Evolutionary conservation across 805 yeast genomes (phyloP).

Genomic region (Lipomyces anomalus): DNA sequence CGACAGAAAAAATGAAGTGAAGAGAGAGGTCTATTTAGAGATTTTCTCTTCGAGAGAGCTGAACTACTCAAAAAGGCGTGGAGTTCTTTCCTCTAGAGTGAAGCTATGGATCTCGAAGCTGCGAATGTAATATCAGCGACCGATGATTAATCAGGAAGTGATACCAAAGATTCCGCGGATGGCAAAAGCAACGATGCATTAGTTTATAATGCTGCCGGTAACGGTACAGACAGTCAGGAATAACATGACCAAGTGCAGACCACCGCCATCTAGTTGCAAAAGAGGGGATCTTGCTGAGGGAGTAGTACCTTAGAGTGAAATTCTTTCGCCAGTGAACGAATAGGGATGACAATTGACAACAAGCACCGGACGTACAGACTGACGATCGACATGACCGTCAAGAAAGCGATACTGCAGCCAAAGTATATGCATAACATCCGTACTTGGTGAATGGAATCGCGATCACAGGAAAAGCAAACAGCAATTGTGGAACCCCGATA

Average conservation of each 20-base stretch:
- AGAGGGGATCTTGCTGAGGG: constrained; percentile 19
- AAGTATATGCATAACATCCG: constrained; percentile 43
- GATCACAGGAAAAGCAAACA: constrained; percentile 64
- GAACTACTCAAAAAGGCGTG: neutral
- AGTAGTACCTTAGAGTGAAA: constrained; percentile 20
- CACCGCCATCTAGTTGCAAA: constrained; percentile 20
- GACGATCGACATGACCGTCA: constrained; percentile 24
- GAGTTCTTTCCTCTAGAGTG: neutral
- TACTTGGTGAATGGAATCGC: constrained; percentile 52
- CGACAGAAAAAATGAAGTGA: neutral
- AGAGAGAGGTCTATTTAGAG: neutral
- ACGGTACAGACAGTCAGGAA: constrained; percentile 29
- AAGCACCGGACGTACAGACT: constrained; percentile 25
- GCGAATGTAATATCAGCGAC: constrained; percentile 20
- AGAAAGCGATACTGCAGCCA: constrained; percentile 23
- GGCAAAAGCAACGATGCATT: constrained; percentile 30
- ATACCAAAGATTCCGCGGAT: constrained; percentile 20
- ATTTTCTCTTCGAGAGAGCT: neutral
- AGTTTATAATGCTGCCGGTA: constrained; percentile 28
- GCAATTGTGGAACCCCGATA: constrained; percentile 51
- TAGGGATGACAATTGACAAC: constrained; percentile 18
- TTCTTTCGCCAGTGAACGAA: constrained; percentile 18
- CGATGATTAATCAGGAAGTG: constrained; percentile 15
- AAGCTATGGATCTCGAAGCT: constrained; percentile 7
- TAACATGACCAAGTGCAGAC: constrained; percentile 26